Base-by-base conservation (phyloP, 1,284 basidiomycete genomes). In the Afroboletus lepidellus region DNA sequence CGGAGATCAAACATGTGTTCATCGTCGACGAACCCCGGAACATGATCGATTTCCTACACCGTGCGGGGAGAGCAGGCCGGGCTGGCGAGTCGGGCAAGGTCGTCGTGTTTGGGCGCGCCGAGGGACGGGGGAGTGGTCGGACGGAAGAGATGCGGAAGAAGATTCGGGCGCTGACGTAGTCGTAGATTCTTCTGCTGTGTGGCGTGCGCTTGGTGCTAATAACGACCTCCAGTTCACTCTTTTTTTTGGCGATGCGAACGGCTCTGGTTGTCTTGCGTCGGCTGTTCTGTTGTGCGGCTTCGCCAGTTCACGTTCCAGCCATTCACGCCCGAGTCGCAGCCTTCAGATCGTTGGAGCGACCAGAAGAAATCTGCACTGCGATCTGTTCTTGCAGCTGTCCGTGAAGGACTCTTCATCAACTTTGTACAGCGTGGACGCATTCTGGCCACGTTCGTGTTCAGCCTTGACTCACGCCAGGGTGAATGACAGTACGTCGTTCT, bases 1-100 rank as follows among this genome's bases (percentile, higher is more conserved):
- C 91, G 0, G 72, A 74, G 5, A 83, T 94, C 58, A 77, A 79
- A 56, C 83, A 92, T 57, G 87, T 94, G 5, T 87, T 94, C 69
- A 85, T 94, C 58, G 77, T 90, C 24, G 92, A 94, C 58, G 83
- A 90, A 62, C 90, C 92, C 23, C 74, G 88, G 57, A 94, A 92
- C 67, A 88, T 90, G 75, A 80, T 94, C 41, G 92, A 95, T 70
- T 94, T 95, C 65, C 70, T 95, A 54, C 93, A 95, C 71, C 84
- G 93, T 5, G 93, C 93, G 0, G 93, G 93, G 8, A 75, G 93
- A 42, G 81, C 87, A 0, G 92, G 86, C 0, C 74, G 88, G 15
- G 83, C 84, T 0, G 92, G 92, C 0, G 65, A 76, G 61, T 64
- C 67, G 29, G 87, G 87, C 0, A 81, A 76, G 58, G 86, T 90